Evolutionary conservation across 345 rosid species (phyloP), one percentile per base, ranked within the genome.

Genomic region (Boechera divaricarpa): DNA sequence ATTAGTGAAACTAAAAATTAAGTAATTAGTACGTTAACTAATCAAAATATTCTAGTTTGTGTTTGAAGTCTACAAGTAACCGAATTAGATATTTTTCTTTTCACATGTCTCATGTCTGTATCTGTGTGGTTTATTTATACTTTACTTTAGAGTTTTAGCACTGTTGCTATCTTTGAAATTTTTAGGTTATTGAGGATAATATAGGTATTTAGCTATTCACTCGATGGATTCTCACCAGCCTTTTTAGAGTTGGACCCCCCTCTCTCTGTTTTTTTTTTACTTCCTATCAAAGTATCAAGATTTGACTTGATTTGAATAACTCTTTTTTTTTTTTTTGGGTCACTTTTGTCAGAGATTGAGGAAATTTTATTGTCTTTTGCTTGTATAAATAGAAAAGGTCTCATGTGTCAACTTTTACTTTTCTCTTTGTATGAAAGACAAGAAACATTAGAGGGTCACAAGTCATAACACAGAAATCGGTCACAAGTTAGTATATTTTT

Each of bases 381-480:
- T 77, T 70, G 71, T 44, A 70, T n/a, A 41, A 45, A 51, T 63
- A 70, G 76, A 49, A 64, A 70, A 77, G 67, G 53, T 77, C 76
- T 71, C 36, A 26, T 53, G 12, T 36, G 51, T 57, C 68, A 47
- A 49, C 76, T 70, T 77, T 77, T 56, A 71, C 68, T 77, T 77
- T 77, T 68, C 53, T 18, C 39, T 69, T 63, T 77, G 63, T 41
- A 41, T 51, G 55, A 68, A 60, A 39, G 45, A 56, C 28, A 54
- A 56, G 4, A 57, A 47, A 48, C 45, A 52, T 35, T 52, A 29
- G 54, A 49, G 45, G 29, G 7, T 26, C 63, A 69, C 49, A 66
- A 18, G 2, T 36, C 31, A 29, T 4, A 41, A 52, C 44, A 10
- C 47, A 11, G n/a, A 42, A 56, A 4, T 39, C 38, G 2, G 6